Evolutionary conservation across 129 eudicot genomes (phyloP), one percentile per base, ranked within the genome.

Genomic region (Lonicera japonica): DNA sequence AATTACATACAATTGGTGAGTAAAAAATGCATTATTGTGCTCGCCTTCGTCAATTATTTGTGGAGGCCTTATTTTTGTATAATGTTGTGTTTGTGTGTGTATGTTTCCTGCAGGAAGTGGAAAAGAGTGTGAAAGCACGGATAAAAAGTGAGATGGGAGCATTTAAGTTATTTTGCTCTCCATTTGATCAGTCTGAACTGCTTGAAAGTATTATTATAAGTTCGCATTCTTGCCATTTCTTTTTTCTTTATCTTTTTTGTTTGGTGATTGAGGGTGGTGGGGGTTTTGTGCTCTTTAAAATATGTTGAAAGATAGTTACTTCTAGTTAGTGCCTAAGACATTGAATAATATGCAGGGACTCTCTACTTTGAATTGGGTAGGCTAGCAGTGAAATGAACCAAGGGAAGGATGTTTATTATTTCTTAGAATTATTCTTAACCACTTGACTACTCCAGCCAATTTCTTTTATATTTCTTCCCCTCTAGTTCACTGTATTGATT

Each of bases 61-160:
- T 6, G 36, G 36, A 29, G 36, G 4, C 6, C 36, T 29, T 29
- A 29, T 29, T 29, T 29, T 29, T 6, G 6, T 29, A 29, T 29
- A n/a, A 29, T 29, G 36, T 29, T 6, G 36, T 29, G n/a, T n/a
- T n/a, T n/a, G 36, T 29, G 2, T 29, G 36, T 2, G 2, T 29
- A 29, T 29, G 6, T 29, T 29, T 29, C 2, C 10, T 47, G 21
- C 23, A 87, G 95, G 95, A 83, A 12, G 95, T 83, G 60, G 95
- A 87, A 72, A 80, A 83, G 73, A 83, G 77, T 46, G 95, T 87
- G 39, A 87, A 87, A 70, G 58, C 79, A 19, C 71, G 85, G 21
- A 87, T 91, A 19, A 87, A 87, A 65, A 91, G 95, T 25, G 95
- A 87, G 63, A 75, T 72, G 78, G 95, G 95, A 53, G 95, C 95